phyloP scores from a whole-genome alignment of 495 filamentous ascomycete species.

The Penicillium malachiteum region DNA sequence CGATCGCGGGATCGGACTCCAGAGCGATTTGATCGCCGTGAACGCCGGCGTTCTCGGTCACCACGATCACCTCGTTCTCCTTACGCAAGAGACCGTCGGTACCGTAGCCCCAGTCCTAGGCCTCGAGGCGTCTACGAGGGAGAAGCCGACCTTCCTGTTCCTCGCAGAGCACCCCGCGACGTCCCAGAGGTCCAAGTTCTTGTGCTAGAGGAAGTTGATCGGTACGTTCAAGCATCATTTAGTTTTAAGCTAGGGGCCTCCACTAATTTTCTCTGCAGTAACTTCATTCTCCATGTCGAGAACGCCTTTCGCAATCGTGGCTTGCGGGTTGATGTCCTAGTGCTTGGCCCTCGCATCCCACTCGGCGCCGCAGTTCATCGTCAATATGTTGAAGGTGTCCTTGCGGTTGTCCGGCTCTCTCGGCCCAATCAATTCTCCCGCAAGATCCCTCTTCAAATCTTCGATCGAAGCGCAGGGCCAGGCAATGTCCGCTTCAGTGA shows the following conservation, averaged over 20 bases:
- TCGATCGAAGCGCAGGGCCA: constrained; percentile 70
- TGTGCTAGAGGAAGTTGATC: constrained; percentile 73
- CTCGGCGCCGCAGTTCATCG: constrained; percentile 75
- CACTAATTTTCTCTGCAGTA: constrained; percentile 40
- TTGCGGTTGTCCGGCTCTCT: constrained; percentile 76
- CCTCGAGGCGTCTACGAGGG: constrained; percentile 50
- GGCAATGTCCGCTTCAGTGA: constrained; percentile 77
- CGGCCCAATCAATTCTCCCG: constrained; percentile 62
- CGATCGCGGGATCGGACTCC: constrained; percentile 55
- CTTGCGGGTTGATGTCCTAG: constrained; percentile 72
- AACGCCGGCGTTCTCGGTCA: constrained; percentile 69
- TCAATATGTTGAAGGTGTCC: constrained; percentile 86
- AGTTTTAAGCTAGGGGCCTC: neutral
- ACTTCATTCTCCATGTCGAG: constrained; percentile 81
- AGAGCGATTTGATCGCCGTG: constrained; percentile 58
- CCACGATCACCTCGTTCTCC: constrained; percentile 55
- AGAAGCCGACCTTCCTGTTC: constrained; percentile 66
- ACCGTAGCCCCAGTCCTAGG: constrained; percentile 68
- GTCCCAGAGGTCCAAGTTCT: constrained; percentile 92
- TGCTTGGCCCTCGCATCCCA: constrained; percentile 72
- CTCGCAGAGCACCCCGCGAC: constrained; percentile 68
- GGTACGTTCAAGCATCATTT: constrained; percentile 40
- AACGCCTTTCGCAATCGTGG: constrained; percentile 67
- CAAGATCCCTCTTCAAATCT: constrained; percentile 77
- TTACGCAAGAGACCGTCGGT: constrained; percentile 55